Evolutionary conservation across 192 early-diverging fungal species (phyloP).

Genomic region (Podochytrium sp.): DNA sequence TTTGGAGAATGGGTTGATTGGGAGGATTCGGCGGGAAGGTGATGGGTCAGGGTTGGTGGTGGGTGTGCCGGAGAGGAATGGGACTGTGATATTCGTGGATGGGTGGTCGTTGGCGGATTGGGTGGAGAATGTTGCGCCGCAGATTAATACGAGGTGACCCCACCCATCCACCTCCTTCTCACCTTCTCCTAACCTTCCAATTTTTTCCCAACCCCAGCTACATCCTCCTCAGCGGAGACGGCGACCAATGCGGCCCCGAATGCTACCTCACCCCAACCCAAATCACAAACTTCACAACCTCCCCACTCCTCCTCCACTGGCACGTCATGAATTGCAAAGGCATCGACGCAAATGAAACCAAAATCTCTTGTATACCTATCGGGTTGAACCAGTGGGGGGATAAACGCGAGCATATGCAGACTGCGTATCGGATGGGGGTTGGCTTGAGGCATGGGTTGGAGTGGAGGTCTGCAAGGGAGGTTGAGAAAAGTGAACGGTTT

Average conservation of each 20-base stretch:
- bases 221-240: neutral
- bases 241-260: neutral
- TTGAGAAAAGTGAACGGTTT: neutral
- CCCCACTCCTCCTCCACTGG: neutral
- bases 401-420: neutral
- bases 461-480: neutral
- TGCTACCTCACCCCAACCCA: neutral
- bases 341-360: neutral
- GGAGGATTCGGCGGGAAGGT: too few relatives aligned
- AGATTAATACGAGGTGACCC: neutral
- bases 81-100: neutral
- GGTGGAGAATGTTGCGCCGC: neutral
- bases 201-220: neutral
- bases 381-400: conserved; percentile 14
- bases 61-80: neutral
- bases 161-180: neutral
- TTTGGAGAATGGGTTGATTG: neutral
- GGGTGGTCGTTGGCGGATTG: neutral
- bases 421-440: conserved; percentile 7
- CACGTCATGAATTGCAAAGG: neutral
- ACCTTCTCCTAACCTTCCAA: neutral
- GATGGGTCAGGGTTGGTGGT: too few relatives aligned
- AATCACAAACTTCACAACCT: neutral
- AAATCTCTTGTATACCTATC: conserved; percentile 23
- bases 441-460: conserved; percentile 6